phyloP scores from a whole-genome alignment of 306 rosid species.

The Corylus avellana region DNA sequence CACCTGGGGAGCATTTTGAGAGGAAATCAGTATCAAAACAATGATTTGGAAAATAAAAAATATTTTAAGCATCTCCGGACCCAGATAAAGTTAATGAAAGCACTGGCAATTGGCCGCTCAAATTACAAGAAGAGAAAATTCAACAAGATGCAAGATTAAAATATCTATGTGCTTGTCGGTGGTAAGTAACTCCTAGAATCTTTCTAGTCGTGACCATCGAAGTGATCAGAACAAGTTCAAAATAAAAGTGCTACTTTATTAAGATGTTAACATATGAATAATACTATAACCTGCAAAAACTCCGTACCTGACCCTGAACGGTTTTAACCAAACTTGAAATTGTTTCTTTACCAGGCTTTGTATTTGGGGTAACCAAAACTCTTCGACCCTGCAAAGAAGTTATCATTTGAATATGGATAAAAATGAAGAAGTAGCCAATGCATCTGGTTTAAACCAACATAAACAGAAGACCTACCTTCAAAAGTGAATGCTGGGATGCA shows the following conservation, averaged over 20 bases:
- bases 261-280: not conserved
- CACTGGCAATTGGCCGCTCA: constrained; percentile 18
- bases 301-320: constrained; percentile 76
- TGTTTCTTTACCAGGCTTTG: constrained; percentile 78
- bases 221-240: not conserved
- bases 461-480: constrained; percentile 46
- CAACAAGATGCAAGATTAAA: not conserved
- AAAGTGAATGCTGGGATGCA: constrained; percentile 70
- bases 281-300: constrained; percentile 20
- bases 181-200: not conserved
- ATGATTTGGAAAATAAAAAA: not conserved
- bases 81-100: constrained; percentile 20
- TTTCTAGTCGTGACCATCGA: not conserved
- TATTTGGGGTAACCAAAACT: constrained; percentile 79
- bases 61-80: not conserved
- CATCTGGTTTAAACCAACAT: constrained; percentile 12
- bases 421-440: constrained; percentile 25
- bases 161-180: not conserved
- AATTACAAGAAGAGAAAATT: not conserved
- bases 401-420: constrained; percentile 13
- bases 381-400: constrained; percentile 64
- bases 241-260: not conserved
- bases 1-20: constrained; percentile 41
- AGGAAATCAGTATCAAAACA: not conserved
- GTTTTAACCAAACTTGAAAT: constrained; percentile 70